Base-by-base conservation (phyloP, 257 asterid species). In the Nicotiana noctiflora region DNA sequence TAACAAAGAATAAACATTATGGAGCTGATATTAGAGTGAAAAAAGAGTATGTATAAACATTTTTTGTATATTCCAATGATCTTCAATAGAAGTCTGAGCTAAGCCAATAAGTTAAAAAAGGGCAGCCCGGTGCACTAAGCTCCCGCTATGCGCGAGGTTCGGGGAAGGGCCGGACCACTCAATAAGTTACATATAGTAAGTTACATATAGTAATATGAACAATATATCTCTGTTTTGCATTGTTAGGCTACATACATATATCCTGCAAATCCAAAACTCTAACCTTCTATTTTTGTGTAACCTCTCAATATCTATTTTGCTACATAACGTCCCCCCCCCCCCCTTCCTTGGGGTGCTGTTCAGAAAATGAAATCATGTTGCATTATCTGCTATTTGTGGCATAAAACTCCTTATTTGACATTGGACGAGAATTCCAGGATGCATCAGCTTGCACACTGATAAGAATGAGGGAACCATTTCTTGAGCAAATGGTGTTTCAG, bases 381-480 rank as follows among this genome's bases (percentile, higher is more conserved):
- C 78, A 56, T 72, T 49, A 2, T 72, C 40, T 72, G 78, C 14
- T 46, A 6, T 19, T 70, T 46, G 44, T 21, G 18, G n/a, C 60
- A 72, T 46, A 72, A 44, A 37, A 72, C 9, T n/a, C 40, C 78
- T 1, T 72, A 32, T 6, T 72, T 72, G 8, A 4, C 14, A 12
- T 11, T 51, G 56, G 6, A 51, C 18, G 12, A 51, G 17, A 10
- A 51, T 51, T 51, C 17, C 56, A 51, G 6, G 56, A 51, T 51
- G 40, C 44, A 79, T 79, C 32, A 79, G 31, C 64, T 17, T 21
- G 86, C 84, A 61, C 81, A 29, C 81, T 94, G 91, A 59, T 89
- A 91, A 25, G 97, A 76, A 78, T 79, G 90, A 56, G 98, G 98
- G 84, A 91, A 95, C 94, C 94, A 91, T 89, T 89, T 95, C 53